Evolutionary conservation across 352 stramenopile species (phyloP).

Genomic region (Globisporangium heterothallicum): DNA sequence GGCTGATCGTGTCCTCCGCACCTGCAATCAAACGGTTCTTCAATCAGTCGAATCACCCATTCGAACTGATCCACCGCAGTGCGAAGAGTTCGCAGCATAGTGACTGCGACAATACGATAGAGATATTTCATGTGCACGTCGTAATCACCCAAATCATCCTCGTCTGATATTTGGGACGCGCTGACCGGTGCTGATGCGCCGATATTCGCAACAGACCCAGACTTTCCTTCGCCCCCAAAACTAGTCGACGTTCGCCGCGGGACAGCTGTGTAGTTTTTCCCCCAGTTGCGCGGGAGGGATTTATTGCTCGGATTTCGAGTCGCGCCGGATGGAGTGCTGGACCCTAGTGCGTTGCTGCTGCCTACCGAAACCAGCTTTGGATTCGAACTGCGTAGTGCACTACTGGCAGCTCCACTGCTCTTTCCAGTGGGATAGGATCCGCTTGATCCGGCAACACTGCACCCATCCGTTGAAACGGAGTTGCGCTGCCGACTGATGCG

Average conservation of each 20-base stretch:
- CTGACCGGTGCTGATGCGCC: background rate
- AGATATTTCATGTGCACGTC: constrained; percentile 30
- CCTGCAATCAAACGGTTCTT: constrained; percentile 23
- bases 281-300: constrained; percentile 63
- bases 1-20: background rate
- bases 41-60: constrained; percentile 37
- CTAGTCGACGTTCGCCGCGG: constrained; percentile 25
- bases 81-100: constrained; percentile 30
- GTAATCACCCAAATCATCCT: constrained; percentile 9
- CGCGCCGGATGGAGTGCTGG: background rate
- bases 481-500: constrained; percentile 35
- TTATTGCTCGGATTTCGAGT: constrained; percentile 20
- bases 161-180: constrained; percentile 2
- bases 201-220: background rate
- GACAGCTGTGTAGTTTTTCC: constrained; percentile 38
- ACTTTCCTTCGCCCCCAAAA: constrained; percentile 18
- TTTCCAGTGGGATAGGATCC: background rate
- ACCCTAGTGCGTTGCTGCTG: background rate
- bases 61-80: constrained; percentile 56
- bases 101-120: constrained; percentile 32
- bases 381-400: constrained; percentile 20
- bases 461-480: constrained; percentile 6
- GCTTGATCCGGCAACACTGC: background rate
- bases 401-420: constrained; percentile 11
- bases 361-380: constrained; percentile 10